Base-by-base conservation (phyloP, 2,329 filamentous ascomycete genomes). In the Neonectria neomacrospora region DNA sequence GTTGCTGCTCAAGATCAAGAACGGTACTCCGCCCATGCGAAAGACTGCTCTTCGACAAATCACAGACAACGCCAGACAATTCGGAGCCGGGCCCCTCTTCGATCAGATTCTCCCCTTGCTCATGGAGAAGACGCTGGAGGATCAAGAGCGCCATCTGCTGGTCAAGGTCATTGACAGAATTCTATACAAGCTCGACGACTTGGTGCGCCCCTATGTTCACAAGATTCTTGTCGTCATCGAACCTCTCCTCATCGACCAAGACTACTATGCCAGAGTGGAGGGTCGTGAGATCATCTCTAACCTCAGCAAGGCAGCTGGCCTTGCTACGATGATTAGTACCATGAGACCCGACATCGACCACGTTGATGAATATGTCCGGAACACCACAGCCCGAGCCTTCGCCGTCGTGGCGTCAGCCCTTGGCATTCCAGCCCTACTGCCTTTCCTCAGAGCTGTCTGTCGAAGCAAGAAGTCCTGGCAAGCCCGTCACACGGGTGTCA, bases 381-480 rank as follows among this genome's bases (percentile, higher is more conserved):
- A 99, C 80, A 99, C 96, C 1, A 99, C 96, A 2, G 96, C 96
- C 58, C 87, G 96, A 82, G 96, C 96, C 1, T 99, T 99, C 76
- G 96, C 96, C 26, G 96, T 99, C 7, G 96, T 99, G 39, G 96
- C 96, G 2, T 97, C 95, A 20, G 96, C 96, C 18, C 88, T 99
- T 7, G 96, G 96, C 52, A 99, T 99, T 59, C 96, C 96, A 3
- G 94, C 96, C 10, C 88, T 99, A 50, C 87, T 99, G 26, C 96
- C 96, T 2, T 99, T 99, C 85, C 83, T 99, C 44, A 89, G 94
- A 73, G 96, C 96, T 64, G 96, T 99, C 18, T 99, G 96, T 77
- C 90, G 94, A 77, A 97, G 94, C 81, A 98, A 98, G 81, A 99
- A 99, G 80, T 98, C 96, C 60, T 99, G 96, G 96, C 94, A 98